A percentile compares a stretch with the other conserved stretches of the same genome.
phyloP scores from a whole-genome alignment of 2,329 filamentous ascomycete species.

The Exophiala oligosperma region DNA sequence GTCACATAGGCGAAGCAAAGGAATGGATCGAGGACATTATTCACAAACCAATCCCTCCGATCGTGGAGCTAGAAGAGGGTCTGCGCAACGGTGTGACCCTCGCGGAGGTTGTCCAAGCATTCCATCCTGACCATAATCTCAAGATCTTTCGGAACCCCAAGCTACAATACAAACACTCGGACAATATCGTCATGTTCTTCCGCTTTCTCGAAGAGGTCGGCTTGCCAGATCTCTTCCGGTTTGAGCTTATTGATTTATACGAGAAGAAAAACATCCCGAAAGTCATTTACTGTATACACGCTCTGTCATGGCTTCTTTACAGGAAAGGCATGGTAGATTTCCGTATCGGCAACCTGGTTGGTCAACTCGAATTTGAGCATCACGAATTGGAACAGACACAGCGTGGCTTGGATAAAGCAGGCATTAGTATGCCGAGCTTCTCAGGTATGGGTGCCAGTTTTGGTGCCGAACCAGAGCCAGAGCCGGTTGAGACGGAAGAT shows the following conservation, averaged over 20 bases:
- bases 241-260: slow-evolving; percentile 95
- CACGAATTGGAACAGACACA: slow-evolving; percentile 97
- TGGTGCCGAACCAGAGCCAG: slow-evolving; percentile 75
- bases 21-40: slow-evolving; percentile 98
- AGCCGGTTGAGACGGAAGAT: slow-evolving; percentile 80
- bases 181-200: slow-evolving; percentile 97
- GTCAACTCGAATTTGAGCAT: slow-evolving; percentile 94
- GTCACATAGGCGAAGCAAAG: slow-evolving; percentile 97
- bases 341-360: slow-evolving; percentile 92
- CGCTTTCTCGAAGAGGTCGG: slow-evolving; percentile 88
- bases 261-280: slow-evolving; percentile 99
- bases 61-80: slow-evolving; percentile 90
- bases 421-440: slow-evolving; percentile 95
- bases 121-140: slow-evolving; percentile 73
- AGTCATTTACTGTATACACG: slow-evolving; percentile 98
- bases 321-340: slow-evolving; percentile 94
- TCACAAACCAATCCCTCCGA: slow-evolving; percentile 80
- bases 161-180: slow-evolving; percentile 91
- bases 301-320: slow-evolving; percentile 94
- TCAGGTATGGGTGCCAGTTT: slow-evolving; percentile 96
- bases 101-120: slow-evolving; percentile 87
- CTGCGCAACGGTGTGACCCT: slow-evolving; percentile 90
- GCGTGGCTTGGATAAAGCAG: slow-evolving; percentile 93
- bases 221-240: slow-evolving; percentile 91
- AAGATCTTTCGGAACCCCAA: slow-evolving; percentile 84